Evolutionary conservation across 2,329 filamentous ascomycete genomes (phyloP), one percentile per base, ranked within the genome.

Genomic region (Colletotrichum abscissum): DNA sequence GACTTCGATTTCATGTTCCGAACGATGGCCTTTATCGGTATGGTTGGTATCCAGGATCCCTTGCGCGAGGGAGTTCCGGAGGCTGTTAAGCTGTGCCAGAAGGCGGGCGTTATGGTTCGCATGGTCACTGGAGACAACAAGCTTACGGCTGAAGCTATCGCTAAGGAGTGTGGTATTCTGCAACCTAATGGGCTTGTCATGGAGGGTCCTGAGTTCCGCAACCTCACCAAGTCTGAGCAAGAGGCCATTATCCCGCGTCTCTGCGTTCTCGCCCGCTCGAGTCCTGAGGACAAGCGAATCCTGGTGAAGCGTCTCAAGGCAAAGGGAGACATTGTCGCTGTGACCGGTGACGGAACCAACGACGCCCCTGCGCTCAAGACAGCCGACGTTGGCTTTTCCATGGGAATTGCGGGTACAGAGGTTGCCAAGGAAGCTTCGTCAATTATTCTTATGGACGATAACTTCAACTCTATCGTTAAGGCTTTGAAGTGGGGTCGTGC

Each of bases 41-140:
- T 95, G 77, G 92, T 95, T 63, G 94, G 94, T 78, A 95, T 96
- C 74, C 94, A 95, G 79, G 94, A 96, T 80, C 94, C 94, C 57
- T 88, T 95, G 14, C 92, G 94, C 74, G 87, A 89, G 0, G 93
- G 93, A 74, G 94, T 95, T n/a, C 87, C 87, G 1, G 90, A 94
- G 64, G 93, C 94, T 12, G 93, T 96, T 33, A 86, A 85, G 72
- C 87, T 91, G 71, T 95, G 94, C 79, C 93, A 95, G 79, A 87
- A 89, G 69, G 94, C 94, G 5, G 94, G 94, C 73, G 93, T 96
- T 12, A 89, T 92, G 74, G 93, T 95, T 22, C 92, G 94, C 78
- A 96, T 96, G 94, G 94, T 96, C 3, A 96, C 94, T 5, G 94
- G 94, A 75, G 94, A 96, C 84, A 95, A 96, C 83, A 91, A 93